Percentiles rank a stretch among this genome's conserved stretches.
Evolutionary conservation across 2,329 filamentous ascomycete species (phyloP).

Genomic region (Microdochium nivale): DNA sequence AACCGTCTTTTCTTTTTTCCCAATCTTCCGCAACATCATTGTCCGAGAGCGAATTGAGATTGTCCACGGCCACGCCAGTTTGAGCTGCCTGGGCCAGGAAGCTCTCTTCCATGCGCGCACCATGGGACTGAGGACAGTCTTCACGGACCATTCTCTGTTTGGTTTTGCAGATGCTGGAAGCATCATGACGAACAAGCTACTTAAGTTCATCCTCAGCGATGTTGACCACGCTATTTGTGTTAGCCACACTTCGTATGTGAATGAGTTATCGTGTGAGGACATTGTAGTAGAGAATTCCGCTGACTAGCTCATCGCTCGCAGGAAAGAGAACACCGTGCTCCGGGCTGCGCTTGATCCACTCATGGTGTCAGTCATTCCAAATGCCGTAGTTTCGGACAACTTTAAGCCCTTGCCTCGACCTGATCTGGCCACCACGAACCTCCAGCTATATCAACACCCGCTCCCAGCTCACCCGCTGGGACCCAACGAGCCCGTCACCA

Average conservation of each 20-base stretch:
- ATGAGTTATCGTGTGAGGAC: neutral
- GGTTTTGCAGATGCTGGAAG: slow-evolving; percentile 94
- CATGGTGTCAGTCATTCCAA: slow-evolving; percentile 97
- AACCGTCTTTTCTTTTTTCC: slow-evolving; percentile 97
- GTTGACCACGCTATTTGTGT: slow-evolving; percentile 98
- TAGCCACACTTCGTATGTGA: slow-evolving; percentile 81
- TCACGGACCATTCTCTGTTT: slow-evolving; percentile 95
- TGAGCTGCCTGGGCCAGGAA: slow-evolving; percentile 90
- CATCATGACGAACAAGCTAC: slow-evolving; percentile 91
- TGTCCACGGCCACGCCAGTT: slow-evolving; percentile 90
- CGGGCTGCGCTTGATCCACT: slow-evolving; percentile 88
- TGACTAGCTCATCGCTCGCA: slow-evolving; percentile 28
- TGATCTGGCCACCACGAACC: slow-evolving; percentile 20
- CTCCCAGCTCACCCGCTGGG: slow-evolving; percentile 61
- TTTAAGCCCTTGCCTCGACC: slow-evolving; percentile 63
- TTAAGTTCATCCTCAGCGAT: slow-evolving; percentile 93
- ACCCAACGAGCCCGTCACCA: slow-evolving; percentile 82
- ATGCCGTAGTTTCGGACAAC: slow-evolving; percentile 93
- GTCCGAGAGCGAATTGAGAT: slow-evolving; percentile 94
- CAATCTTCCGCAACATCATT: slow-evolving; percentile 92
- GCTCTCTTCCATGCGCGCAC: slow-evolving; percentile 90
- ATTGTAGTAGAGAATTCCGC: slow-evolving; percentile 6
- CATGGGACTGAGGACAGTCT: slow-evolving; percentile 92
- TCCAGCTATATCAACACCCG: slow-evolving; percentile 31
- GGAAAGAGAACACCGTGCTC: slow-evolving; percentile 96